Conservation (phyloP, 163 green algal species). For the Chlorella variabilis region DNA sequence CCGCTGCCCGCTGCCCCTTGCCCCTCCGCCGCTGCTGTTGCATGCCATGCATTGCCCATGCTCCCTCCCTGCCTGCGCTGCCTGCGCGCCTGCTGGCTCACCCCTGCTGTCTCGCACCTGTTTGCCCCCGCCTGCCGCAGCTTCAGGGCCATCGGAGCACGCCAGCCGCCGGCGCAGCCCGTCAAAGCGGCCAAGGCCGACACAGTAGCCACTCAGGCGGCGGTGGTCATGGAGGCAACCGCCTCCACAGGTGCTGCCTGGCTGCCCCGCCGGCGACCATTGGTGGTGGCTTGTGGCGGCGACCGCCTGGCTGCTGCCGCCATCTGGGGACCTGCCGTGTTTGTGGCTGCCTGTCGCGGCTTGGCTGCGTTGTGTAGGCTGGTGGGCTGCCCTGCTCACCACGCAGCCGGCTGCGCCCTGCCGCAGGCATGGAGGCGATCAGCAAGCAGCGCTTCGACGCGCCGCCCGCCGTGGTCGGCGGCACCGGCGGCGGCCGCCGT, state of each 20-base stretch:
- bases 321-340: no score
- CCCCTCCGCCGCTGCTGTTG: background rate
- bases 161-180: background rate
- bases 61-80: background rate
- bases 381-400: no score
- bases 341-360: background rate
- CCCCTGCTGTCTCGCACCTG: background rate
- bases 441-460: conserved; percentile 37
- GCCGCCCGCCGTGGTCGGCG: background rate
- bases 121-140: background rate
- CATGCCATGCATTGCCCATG: background rate
- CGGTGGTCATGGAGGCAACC: conserved; percentile 32
- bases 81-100: background rate
- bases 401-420: background rate
- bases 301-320: no score
- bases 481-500: background rate
- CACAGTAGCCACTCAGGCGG: conserved; percentile 33
- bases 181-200: background rate
- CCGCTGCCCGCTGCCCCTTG: background rate
- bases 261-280: no score
- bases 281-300: no score
- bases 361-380: no score
- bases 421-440: conserved; percentile 30
- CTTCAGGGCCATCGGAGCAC: conserved; percentile 16
- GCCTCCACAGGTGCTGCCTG: conserved; percentile 26